Conservation (phyloP, 352 stramenopile species). For the Pythium dissotocum region DNA sequence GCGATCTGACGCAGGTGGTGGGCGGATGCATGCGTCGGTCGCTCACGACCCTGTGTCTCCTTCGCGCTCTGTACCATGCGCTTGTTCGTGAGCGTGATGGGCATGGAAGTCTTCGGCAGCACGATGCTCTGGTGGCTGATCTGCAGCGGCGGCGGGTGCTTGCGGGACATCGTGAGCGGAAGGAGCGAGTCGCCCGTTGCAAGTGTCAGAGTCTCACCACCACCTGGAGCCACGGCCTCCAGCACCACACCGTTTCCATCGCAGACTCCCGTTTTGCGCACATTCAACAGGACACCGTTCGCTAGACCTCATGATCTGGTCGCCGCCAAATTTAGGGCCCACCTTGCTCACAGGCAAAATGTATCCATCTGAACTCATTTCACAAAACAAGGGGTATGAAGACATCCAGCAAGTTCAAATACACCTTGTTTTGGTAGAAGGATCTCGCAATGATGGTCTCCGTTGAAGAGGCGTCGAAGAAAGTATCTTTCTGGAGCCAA, state of each 20-base stretch:
- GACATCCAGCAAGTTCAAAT: not conserved
- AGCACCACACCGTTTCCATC: not conserved
- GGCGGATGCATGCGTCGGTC: constrained; percentile 28
- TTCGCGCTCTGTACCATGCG: constrained; percentile 42
- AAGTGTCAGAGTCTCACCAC: not conserved
- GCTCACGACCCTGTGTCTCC: constrained; percentile 19
- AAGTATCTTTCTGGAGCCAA: not conserved
- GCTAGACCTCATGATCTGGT: not conserved
- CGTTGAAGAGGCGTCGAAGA: no score
- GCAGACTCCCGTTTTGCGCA: not conserved
- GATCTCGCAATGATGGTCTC: not conserved
- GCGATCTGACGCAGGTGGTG: constrained; percentile 62
- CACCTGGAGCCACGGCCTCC: not conserved
- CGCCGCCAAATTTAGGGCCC: not conserved
- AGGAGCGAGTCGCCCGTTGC: not conserved
- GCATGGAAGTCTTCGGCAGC: constrained; percentile 32
- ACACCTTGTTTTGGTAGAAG: not conserved
- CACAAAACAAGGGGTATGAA: not conserved
- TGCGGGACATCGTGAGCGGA: constrained; percentile 13
- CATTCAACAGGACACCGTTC: not conserved
- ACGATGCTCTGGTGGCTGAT: constrained; percentile 23
- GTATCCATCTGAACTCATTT: not conserved
- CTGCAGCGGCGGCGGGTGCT: constrained; percentile 25
- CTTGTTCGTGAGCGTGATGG: constrained; percentile 37
- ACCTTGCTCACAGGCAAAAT: not conserved